Evolutionary conservation across 2,329 filamentous ascomycete species (phyloP).

Genomic region (Oidium heveae): DNA sequence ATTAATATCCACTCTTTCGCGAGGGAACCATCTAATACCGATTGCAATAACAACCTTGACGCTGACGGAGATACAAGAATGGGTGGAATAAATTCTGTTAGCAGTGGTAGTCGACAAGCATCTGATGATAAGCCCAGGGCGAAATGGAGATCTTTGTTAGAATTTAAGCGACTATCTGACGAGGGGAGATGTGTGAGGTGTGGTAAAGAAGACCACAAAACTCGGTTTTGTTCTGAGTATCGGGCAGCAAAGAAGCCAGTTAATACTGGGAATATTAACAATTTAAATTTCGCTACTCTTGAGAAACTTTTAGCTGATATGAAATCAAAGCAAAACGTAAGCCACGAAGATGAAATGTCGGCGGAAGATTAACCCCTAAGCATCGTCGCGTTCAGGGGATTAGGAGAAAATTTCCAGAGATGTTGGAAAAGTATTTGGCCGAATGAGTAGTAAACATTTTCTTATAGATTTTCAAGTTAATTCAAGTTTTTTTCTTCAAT

Average conservation of each 20-base stretch:
- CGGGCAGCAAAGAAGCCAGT: neutral
- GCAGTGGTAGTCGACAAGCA: neutral
- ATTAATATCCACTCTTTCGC: no score
- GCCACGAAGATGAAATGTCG: neutral
- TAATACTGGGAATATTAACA: neutral
- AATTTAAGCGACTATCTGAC: neutral
- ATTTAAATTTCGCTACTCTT: neutral
- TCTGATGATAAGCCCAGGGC: neutral
- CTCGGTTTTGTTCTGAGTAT: neutral
- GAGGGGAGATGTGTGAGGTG: neutral
- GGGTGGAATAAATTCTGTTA: neutral
- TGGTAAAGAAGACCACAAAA: neutral
- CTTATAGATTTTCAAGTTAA: neutral
- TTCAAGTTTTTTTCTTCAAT: neutral
- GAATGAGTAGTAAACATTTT: neutral
- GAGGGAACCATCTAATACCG: neutral
- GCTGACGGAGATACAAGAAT: neutral
- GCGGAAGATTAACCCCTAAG: neutral
- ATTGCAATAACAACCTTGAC: neutral
- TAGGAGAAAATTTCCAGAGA: neutral
- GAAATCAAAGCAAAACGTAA: neutral
- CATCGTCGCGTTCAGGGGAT: neutral
- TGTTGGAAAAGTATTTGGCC: neutral
- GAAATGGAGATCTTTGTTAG: neutral
- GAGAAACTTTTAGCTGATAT: neutral